Conservation (phyloP, 2,329 filamentous ascomycete genomes). For the Gaeumannomyces sp. region DNA sequence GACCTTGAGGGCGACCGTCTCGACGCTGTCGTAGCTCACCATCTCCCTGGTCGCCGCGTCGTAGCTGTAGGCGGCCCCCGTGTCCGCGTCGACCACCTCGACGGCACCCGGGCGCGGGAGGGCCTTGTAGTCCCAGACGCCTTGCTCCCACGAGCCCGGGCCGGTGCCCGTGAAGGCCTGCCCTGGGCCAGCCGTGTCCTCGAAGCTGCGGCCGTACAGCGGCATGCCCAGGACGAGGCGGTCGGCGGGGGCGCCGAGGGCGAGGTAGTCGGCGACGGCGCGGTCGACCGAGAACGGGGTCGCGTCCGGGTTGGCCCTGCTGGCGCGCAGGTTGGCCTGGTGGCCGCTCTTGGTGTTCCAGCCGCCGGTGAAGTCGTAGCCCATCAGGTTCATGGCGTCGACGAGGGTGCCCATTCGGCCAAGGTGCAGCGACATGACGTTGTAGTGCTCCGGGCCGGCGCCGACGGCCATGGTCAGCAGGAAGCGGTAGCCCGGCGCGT, state of each 20-base stretch:
- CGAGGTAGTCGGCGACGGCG: constrained; percentile 60
- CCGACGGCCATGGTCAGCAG: constrained; percentile 46
- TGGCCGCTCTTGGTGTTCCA: constrained; percentile 61
- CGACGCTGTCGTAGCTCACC: constrained; percentile 65
- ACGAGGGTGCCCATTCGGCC: constrained; percentile 38
- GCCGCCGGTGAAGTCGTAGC: constrained; percentile 65
- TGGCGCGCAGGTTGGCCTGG: constrained; percentile 63
- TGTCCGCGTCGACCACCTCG: constrained; percentile 49
- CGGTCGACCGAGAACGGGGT: constrained; percentile 66
- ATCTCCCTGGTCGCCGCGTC: constrained; percentile 54
- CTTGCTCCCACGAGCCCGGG: constrained; percentile 63
- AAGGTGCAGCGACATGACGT: constrained; percentile 34
- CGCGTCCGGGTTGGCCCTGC: constrained; percentile 41
- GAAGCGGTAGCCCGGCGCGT: constrained; percentile 43
- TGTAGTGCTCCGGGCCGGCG: constrained; percentile 42
- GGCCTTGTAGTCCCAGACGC: constrained; percentile 76
- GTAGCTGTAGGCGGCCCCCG: constrained; percentile 66
- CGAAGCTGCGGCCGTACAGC: constrained; percentile 69
- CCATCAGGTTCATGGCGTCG: constrained; percentile 59
- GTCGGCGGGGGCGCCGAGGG: constrained; percentile 50
- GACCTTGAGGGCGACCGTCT: constrained; percentile 56
- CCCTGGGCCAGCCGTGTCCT: constrained; percentile 58
- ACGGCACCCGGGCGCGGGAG: constrained; percentile 57
- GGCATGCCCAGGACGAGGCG: constrained; percentile 77
- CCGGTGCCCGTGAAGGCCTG: constrained; percentile 58